Base-by-base conservation (phyloP, 805 yeast species). In the Wickerhamomyces strasburgensis region DNA sequence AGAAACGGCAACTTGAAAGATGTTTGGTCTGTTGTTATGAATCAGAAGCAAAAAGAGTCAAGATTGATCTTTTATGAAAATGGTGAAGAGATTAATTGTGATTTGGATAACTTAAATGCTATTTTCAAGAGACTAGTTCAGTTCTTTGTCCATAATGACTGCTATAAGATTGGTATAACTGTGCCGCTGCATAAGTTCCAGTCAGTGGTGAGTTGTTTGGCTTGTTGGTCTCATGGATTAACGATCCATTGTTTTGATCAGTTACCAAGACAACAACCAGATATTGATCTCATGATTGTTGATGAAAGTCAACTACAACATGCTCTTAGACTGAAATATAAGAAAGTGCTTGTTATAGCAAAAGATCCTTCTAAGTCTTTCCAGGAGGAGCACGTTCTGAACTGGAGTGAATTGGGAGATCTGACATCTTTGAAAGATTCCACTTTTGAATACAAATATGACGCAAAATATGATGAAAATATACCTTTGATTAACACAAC, bases 1-100 rank as follows among this genome's bases (percentile, higher is more conserved):
- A 67, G 95, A 48, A 81, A 84, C 55, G 96, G 96, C 3, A 79
- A 75, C 47, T 55, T 86, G 40, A 70, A 73, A 43, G 96, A 86
- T 61, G 54, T 85, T 4, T 85, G 93, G 89, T 73, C 68, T 37
- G 60, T 78, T 11, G 68, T 72, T 9, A 52, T 63, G 57, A 53
- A 56, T 25, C 52, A 56, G 14, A 46, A 55, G 24, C 44, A 39
- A 28, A 40, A 33, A 10, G 52, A 37, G 24, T 36, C 21, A 5
- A 44, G 58, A 8, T 43, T 47, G 14, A 49, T 65, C 9, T 41
- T 42, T 27, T 49, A 62, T 27, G 49, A 49, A 13, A 49, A 49
- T 26, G 52, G 46, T 39, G 34, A 36, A 28, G 37, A 47, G n/a
- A 28, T 33, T 6, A n/a, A 13, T 8, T n/a, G 43, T 31, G 30